These are phyloP conservation scores for Fusarium sp. DNA, from an alignment of 2,329 filamentous ascomycete species.

Conservation along the genomic window DNA sequence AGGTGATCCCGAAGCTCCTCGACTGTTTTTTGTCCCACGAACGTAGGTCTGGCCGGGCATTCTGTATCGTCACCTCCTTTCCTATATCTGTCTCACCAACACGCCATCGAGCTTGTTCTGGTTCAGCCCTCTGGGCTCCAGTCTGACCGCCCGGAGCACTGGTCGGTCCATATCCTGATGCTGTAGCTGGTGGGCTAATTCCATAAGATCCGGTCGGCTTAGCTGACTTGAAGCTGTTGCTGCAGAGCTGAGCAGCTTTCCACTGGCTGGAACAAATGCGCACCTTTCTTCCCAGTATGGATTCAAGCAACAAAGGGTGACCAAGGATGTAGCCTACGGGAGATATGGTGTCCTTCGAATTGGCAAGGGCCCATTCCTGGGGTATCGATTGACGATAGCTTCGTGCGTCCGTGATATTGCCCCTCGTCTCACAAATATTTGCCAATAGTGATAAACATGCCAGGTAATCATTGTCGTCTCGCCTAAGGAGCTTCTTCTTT, in stretches of 20 bases:
- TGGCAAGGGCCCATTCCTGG: neutral
- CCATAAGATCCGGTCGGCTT: no score
- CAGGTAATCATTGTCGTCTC: neutral
- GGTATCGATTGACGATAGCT: conserved; percentile 1
- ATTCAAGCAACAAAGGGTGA: neutral
- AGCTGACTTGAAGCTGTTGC: neutral
- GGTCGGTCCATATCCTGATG: neutral
- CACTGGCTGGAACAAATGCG: neutral
- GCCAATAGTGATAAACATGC: neutral
- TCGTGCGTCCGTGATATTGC: neutral
- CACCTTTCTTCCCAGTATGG: neutral
- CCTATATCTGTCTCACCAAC: neutral
- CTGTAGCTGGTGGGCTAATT: neutral
- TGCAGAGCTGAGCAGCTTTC: neutral
- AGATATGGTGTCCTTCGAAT: neutral
- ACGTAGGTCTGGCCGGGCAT: neutral
- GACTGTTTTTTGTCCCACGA: neutral
- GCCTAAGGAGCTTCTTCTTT: conserved; percentile 2
- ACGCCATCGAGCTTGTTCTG: neutral
- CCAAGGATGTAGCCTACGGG: neutral
- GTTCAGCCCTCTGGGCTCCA: neutral
- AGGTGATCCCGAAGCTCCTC: neutral
- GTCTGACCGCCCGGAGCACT: neutral
- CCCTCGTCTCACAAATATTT: conserved; percentile 2
- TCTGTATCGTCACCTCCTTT: neutral